Evolutionary conservation across 352 stramenopile species (phyloP), one percentile per base, ranked within the genome.

Genomic region (Aphanomyces astaci): DNA sequence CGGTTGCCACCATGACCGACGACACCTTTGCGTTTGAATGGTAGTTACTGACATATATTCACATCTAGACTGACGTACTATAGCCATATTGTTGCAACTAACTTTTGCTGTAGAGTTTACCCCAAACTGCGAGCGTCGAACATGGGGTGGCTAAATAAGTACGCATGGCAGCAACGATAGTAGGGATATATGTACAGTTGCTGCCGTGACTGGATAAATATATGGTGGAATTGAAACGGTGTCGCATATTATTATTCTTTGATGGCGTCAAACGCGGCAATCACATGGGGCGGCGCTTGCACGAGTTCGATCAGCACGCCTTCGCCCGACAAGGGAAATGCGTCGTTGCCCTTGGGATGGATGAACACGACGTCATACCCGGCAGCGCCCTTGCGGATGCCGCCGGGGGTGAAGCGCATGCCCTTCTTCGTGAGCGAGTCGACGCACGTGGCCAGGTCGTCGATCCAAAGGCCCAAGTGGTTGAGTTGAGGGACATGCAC

Each of bases 321-420:
- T 76, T 95, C 85, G 32, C 95, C 95, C 33, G 87, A 94, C 52
- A 98, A 85, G 19, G 95, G 95, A 59, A 79, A 72, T 17, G 78
- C 73, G 36, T 98, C 94, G 75, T 98, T 98, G 64, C 94, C 95
- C 74, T 98, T 98, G 11, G 97, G 97, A 80, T 99, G 97, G 74
- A 99, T 98, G 73, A 99, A 99, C 28, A 91, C 94, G 31, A 99
- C 94, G 73, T 99, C 86, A 71, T 98, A 96, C 32, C 97, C 97
- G n/a, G 91, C 79, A 4, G 96, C 97, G 55, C 97, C 97, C 74
- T 96, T 96, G 66, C 96, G 87, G 75, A 99, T 99, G 51, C 96
- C 97, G 22, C 96, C 96, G 30, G 96, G 95, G 45, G 96, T 98
- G 75, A 99, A 99, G 51, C 95, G 87, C 70, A 99, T 86, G 49